Evolutionary conservation across 2,329 filamentous ascomycete genomes (phyloP).

Genomic region (Aspergillus calidoustus): DNA sequence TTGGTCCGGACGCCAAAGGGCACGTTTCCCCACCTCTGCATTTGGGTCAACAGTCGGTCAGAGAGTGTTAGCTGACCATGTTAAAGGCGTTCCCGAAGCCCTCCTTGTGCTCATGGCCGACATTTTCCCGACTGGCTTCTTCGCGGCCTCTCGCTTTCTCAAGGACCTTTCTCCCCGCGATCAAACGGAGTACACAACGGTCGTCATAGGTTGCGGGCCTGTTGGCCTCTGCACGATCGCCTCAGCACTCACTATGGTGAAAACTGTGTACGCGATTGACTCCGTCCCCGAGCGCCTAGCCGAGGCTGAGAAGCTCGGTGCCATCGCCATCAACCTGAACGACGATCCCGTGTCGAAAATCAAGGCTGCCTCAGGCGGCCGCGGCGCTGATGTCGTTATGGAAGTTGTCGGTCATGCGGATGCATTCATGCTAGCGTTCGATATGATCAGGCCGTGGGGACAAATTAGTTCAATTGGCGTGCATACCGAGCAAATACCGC

Average conservation of each 20-base stretch:
- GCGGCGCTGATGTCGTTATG: background rate
- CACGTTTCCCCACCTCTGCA: background rate
- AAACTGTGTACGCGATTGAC: background rate
- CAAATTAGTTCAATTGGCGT: background rate
- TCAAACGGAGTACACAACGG: slow-evolving; percentile 51
- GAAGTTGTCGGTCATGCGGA: background rate
- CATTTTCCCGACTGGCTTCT: slow-evolving; percentile 69
- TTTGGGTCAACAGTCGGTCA: background rate
- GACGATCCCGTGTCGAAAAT: background rate
- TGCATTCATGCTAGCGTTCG: background rate
- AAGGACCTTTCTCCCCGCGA: slow-evolving; percentile 59
- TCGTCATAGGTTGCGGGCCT: slow-evolving; percentile 80
- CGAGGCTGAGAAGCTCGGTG: background rate
- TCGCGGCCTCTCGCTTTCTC: slow-evolving; percentile 76
- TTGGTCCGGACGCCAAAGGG: background rate
- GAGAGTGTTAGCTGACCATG: background rate
- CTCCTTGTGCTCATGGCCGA: slow-evolving; percentile 2
- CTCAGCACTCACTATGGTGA: background rate
- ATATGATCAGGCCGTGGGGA: background rate
- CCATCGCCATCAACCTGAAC: background rate
- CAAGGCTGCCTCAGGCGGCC: background rate
- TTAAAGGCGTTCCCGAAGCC: background rate
- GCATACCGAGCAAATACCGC: background rate
- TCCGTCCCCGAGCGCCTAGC: background rate
- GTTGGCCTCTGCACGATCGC: slow-evolving; percentile 80